Base-by-base conservation (phyloP, 2,329 filamentous ascomycete species). In the Penicillium brasilianum region DNA sequence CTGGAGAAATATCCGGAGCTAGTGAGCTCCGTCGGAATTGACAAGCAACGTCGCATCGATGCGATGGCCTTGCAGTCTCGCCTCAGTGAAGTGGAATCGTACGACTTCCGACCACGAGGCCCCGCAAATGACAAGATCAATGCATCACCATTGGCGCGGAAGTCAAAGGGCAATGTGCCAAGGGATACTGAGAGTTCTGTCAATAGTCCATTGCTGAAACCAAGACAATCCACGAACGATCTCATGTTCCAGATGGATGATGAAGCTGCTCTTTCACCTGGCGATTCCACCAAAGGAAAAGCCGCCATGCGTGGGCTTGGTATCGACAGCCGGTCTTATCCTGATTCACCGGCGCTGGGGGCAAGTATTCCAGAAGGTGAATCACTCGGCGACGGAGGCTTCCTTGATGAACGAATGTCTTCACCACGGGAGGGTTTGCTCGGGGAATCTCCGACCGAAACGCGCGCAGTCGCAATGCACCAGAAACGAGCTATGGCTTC, bases 221-320 rank as follows among this genome's bases (percentile, higher is more conserved):
- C 89, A 1, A 92, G 87, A 69, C 84, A 83, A 20, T 93, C 90
- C 0, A 81, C 84, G 1, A 84, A 83, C 39, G 93, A 97, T 68
- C 83, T 97, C 57, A 96, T 97, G 76, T 97, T 97, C 72, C 88
- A 92, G 66, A 97, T 97, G 93, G 94, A 97, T 60, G 93, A 96
- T 39, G 92, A 93, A 32, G 52, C 60, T 44, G n/a, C 64, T 6
- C 51, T 72, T n/a, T 71, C 73, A 1, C 66, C 74, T 2, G 60
- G 56, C 16, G 66, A 71, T 13, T 56, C 62, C 3, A 51, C 57
- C 2, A 77, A 76, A 67, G 74, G 74, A 4, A 77, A 76, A 59
- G 32, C 64, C 22, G 59, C 64, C 5, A 57, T 73, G 53, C 72
- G 71, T 39, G 67, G 66, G 4, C 10, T 55, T 18, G 69, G 58